Evolutionary conservation across 2,329 filamentous ascomycete genomes (phyloP), one percentile per base, ranked within the genome.

Genomic region (Mycogone perniciosa): DNA sequence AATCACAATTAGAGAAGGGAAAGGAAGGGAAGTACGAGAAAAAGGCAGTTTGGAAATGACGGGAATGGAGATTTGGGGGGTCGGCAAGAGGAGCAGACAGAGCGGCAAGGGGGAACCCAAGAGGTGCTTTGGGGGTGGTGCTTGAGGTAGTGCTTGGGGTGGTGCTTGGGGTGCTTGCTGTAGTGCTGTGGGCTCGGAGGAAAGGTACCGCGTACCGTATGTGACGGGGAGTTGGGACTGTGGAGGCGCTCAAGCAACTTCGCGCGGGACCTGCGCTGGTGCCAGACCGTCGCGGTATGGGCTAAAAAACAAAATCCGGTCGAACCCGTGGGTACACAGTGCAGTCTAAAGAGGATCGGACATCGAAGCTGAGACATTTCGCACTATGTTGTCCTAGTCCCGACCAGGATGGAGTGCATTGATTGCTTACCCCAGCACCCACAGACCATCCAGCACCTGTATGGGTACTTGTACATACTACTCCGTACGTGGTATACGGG

Each of bases 21-120:
- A 48, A 42, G 55, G 54, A 38, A 53, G 46, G 51, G 52, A 55
- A 51, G 52, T 52, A 52, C 10, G 46, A 50, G 46, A 47, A 49
- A 40, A 44, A 49, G 51, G 38, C 44, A 45, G 49, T 53, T 48
- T 42, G 51, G 41, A 54, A 39, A 41, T 44, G 52, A 56, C 38
- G 51, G 44, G 51, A 46, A 49, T 56, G 44, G 48, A 46, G 51
- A 53, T 46, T 48, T 40, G 47, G 45, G 50, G 47, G 49, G 44
- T 20, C 20, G 46, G 46, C 35, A 45, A 42, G 45, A 44, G 46
- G 52, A 54, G 41, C 34, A 46, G 34, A 3, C 7, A 35, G 42
- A 50, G 46, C 51, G 51, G 51, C 47, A 50, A 46, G 51, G 50
- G 44, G 50, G 46, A 44, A 48, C 40, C 30, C 33, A 37, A 46